Percentiles rank a stretch among this genome's conserved stretches.
These are phyloP conservation scores for Phyllosticta ampelicida DNA, from an alignment of 2,329 filamentous ascomycete species.

Conservation along the genomic window DNA sequence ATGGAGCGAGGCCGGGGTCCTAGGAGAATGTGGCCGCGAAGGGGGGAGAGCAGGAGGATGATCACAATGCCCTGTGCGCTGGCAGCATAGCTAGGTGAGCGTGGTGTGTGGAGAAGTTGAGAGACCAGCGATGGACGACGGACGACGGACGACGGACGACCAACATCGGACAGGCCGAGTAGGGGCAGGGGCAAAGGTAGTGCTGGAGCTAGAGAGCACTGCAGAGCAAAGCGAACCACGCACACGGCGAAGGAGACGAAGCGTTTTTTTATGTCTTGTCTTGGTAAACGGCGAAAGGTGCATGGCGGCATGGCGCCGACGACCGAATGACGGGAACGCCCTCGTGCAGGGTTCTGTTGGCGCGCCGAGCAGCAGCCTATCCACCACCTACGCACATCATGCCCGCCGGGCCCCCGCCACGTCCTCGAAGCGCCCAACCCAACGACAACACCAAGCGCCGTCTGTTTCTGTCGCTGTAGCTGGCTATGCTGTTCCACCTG, in stretches of 20 bases:
- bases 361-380: not conserved
- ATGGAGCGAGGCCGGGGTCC: not conserved
- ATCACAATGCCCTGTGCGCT: not conserved
- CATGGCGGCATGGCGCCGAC: not conserved
- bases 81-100: not conserved
- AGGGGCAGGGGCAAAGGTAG: too few relatives aligned
- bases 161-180: too few relatives aligned
- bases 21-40: not conserved
- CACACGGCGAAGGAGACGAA: not conserved
- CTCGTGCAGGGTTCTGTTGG: not conserved
- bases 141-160: too few relatives aligned
- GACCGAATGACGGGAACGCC: not conserved
- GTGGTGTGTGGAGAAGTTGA: too few relatives aligned
- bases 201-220: too few relatives aligned
- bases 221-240: not conserved
- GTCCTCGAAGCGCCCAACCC: not conserved
- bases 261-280: too few relatives aligned
- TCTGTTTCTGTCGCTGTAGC: not conserved
- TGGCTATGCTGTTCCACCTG: not conserved
- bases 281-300: not conserved
- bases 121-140: too few relatives aligned
- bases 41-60: not conserved
- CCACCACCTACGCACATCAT: not conserved
- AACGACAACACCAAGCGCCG: not conserved
- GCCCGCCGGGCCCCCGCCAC: not conserved